These are phyloP conservation scores for Alloteropsis angusta DNA, from an alignment of 202 grass and related monocot species.

Conservation along the genomic window DNA sequence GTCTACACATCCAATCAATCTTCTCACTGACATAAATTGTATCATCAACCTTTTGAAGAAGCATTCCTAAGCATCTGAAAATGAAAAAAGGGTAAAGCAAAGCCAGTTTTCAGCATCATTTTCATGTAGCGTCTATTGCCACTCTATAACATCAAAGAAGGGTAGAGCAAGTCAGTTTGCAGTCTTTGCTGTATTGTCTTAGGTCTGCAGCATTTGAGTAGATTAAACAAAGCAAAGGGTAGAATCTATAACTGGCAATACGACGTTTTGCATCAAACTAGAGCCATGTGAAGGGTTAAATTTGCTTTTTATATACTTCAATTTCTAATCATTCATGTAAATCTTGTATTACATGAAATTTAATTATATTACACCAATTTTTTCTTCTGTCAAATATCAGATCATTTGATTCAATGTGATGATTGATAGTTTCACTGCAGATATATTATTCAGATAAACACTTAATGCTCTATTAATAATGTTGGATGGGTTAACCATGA, in stretches of 20 bases:
- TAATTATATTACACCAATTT: not conserved
- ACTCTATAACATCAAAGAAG: not conserved
- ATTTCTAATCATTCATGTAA: not conserved
- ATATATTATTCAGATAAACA: not conserved
- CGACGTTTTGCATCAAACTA: not conserved
- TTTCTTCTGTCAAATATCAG: not conserved
- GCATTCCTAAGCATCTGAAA: slow-evolving; percentile 87
- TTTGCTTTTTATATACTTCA: not conserved
- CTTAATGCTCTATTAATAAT: not conserved
- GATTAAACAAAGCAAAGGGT: not conserved
- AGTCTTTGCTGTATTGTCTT: not conserved
- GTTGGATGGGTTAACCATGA: not conserved
- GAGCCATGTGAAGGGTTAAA: not conserved
- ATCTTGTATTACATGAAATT: not conserved
- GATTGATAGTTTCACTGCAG: not conserved
- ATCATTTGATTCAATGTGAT: not conserved
- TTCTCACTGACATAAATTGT: slow-evolving; percentile 76
- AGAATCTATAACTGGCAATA: not conserved
- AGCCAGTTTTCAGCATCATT: not conserved
- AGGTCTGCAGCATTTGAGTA: not conserved
- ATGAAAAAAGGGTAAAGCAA: not conserved
- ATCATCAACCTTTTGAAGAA: slow-evolving; percentile 98
- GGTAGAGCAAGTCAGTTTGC: not conserved
- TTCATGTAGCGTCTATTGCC: not conserved
- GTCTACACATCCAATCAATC: slow-evolving; percentile 94